phyloP scores from a whole-genome alignment of 306 rosid species.

The Senna tora region DNA sequence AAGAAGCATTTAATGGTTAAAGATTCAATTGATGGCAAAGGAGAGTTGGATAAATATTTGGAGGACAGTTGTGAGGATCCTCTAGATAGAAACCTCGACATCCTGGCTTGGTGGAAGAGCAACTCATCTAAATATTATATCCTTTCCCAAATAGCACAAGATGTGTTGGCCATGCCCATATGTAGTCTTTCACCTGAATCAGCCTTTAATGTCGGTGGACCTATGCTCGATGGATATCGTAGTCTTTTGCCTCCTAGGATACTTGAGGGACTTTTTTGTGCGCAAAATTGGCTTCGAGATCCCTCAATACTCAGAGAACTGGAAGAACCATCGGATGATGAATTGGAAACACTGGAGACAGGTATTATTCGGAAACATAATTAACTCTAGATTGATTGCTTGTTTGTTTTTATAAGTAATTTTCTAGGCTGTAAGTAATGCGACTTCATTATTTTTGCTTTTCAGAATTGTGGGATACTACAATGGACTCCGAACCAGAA shows the following conservation, averaged over 20 bases:
- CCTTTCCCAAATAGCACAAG: slow-evolving; percentile 3
- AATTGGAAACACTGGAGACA: not conserved
- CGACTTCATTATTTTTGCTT: not conserved
- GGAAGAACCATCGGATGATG: not conserved
- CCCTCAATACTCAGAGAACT: too few species aligned
- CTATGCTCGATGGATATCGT: not conserved
- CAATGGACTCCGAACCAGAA: too few species aligned
- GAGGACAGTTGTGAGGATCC: not conserved
- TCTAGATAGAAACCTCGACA: not conserved
- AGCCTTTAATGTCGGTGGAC: not conserved
- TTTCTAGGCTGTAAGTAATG: not conserved
- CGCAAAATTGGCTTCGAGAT: not conserved
- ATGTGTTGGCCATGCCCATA: not conserved
- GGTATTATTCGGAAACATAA: not conserved
- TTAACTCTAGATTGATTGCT: not conserved
- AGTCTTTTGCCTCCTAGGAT: not conserved
- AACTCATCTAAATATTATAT: not conserved
- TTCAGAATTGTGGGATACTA: not conserved
- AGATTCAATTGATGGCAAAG: not conserved
- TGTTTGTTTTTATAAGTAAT: not conserved
- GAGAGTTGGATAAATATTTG: not conserved
- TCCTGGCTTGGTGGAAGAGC: not conserved
- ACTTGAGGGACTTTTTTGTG: not conserved
- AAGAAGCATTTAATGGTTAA: not conserved
- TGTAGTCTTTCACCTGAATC: not conserved